Conservation (phyloP, 2,329 filamentous ascomycete genomes). For the Fusarium sp. region DNA sequence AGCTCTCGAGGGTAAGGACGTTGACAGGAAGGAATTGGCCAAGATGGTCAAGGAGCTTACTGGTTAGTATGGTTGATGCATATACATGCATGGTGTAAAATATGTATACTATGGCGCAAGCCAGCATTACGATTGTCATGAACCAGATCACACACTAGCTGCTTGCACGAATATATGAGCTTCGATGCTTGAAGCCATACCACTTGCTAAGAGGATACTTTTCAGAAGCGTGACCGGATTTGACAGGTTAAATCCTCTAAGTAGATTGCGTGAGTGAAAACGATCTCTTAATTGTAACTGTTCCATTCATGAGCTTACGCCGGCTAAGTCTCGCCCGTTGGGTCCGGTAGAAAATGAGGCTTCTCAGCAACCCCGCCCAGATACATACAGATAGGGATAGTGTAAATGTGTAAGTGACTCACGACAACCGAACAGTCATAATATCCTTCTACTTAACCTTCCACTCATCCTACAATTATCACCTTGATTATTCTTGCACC, state of each 20-base stretch:
- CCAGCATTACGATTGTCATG: constrained; percentile 10
- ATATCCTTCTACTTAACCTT: not conserved
- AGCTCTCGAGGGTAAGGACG: constrained; percentile 70
- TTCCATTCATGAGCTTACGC: not conserved
- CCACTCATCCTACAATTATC: not conserved
- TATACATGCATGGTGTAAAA: constrained; percentile 35
- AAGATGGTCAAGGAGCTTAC: constrained; percentile 69
- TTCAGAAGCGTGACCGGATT: not conserved
- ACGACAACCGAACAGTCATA: not conserved
- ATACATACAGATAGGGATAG: constrained; percentile 6
- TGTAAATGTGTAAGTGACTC: constrained; percentile 37
- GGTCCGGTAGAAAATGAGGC: not conserved
- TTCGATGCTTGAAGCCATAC: not conserved
- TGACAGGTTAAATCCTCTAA: not conserved
- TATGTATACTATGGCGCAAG: constrained; percentile 43
- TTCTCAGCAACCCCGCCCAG: constrained; percentile 1
- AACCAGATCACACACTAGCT: constrained; percentile 21
- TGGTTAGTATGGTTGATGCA: constrained; percentile 19
- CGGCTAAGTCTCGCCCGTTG: not conserved
- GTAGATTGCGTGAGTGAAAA: not conserved
- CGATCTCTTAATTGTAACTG: not conserved
- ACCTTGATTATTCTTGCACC: not conserved
- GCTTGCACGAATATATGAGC: constrained; percentile 13
- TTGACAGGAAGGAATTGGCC: constrained; percentile 72
- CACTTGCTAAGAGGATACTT: not conserved